Evolutionary conservation across 345 rosid species (phyloP), one percentile per base, ranked within the genome.

Genomic region (Pelargonium nanum): DNA sequence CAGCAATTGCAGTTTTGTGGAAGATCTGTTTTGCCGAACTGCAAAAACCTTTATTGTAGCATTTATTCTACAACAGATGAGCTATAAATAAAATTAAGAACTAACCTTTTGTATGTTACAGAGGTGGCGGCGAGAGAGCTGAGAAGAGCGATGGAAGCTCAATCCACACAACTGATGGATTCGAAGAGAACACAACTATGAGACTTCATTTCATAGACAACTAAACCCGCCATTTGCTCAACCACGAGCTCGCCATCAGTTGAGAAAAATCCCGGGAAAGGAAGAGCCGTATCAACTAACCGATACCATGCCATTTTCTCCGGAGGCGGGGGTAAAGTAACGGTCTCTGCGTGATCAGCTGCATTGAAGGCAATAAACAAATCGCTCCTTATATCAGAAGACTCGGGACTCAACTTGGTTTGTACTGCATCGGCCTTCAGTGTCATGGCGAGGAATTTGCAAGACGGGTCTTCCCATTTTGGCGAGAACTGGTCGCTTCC

Each of bases 181-280:
- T 93, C 96, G 72, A 93, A 87, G 56, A 93, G 70, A 16, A 74
- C 69, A 68, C 99, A 87, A 75, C 96, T 87, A 74, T 80, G 75
- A 56, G 97, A 74, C 75, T 87, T 84, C 91, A 93, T 80, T 76
- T 83, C 77, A 17, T 87, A 85, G 26, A 73, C 58, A 50, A 73
- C 59, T 50, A 72, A 65, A 26, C 87, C 90, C 20, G 6, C 58
- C 72, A 66, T 69, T 72, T 81, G 76, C 73, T 74, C 83, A 16
- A 15, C 68, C 56, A 85, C 80, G 5, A 80, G 72, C 69, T 77
- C 79, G 19, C 92, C 92, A 30, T 76, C 70, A 0, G 28, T 60
- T 2, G 84, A 78, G 82, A 93, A 87, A 72, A 93, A 93, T 20
- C 85, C 87, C 0, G 99, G 96, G 68, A 74, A 89, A 5, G 88